Percentiles rank a stretch among this genome's conserved stretches.
phyloP scores from a whole-genome alignment of 768 basidiomycete genomes.

The Dendrothele bispora region DNA sequence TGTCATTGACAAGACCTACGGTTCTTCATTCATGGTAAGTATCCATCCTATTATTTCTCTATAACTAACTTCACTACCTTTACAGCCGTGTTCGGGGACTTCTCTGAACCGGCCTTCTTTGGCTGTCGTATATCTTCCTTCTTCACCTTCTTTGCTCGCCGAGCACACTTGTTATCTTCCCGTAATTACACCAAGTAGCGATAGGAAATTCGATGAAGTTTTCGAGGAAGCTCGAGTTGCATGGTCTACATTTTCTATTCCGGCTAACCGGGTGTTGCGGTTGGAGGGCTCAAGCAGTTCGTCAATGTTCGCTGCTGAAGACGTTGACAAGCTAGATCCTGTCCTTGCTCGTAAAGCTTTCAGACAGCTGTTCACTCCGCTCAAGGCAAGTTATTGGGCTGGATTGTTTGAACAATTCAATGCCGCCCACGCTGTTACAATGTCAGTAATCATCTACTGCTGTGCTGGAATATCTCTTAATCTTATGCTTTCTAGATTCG shows the following conservation, averaged over 20 bases:
- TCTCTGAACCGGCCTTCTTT: conserved; percentile 51
- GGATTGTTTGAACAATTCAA: conserved; percentile 40
- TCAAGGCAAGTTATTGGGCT: conserved; percentile 24
- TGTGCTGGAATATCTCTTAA: conserved; percentile 10
- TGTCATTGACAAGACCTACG: conserved; percentile 41
- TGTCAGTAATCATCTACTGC: conserved; percentile 51
- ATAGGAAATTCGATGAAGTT: conserved; percentile 23
- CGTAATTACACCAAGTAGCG: conserved; percentile 35
- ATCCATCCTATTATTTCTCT: conserved; percentile 24
- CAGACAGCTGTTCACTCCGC: conserved; percentile 35
- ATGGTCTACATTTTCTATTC: conserved; percentile 45
- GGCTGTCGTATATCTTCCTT: conserved; percentile 69
- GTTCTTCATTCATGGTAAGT: conserved; percentile 28
- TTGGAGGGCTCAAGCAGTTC: conserved; percentile 32
- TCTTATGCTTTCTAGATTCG: conserved; percentile 52
- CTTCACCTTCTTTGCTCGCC: conserved; percentile 32
- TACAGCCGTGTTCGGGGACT: conserved; percentile 15
- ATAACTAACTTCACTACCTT: conserved; percentile 36
- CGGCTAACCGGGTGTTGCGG: conserved; percentile 38
- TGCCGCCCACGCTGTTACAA: conserved; percentile 58
- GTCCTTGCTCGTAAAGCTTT: conserved; percentile 42
- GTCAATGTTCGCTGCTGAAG: conserved; percentile 46
- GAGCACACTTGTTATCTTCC: conserved; percentile 59
- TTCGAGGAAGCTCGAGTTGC: conserved; percentile 34
- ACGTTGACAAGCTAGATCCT: conserved; percentile 42